Evolutionary conservation across 805 yeast genomes (phyloP), one percentile per base, ranked within the genome.

Genomic region (Debaryomyces maramus): DNA sequence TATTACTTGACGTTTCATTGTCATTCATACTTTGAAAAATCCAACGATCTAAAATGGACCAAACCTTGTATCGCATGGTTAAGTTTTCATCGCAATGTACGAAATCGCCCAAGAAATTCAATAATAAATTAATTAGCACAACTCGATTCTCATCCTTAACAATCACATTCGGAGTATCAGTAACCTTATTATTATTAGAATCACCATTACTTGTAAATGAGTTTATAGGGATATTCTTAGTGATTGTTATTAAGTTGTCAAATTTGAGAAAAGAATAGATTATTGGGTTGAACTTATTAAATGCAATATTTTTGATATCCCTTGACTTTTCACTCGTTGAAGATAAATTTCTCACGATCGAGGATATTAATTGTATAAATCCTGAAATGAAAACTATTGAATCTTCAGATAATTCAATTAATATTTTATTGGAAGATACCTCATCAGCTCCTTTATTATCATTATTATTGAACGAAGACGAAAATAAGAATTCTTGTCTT

Each of bases 1-100:
- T 22, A 16, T 14, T 30, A 10, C 22, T 21, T 13, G 19, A 27
- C 6, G 29, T 18, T 8, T 38, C 38, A 22, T 26, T 27, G n/a
- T 29, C 34, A 20, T 18, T 23, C 32, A 46, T 47, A 13, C 58
- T 52, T 33, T 67, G 70, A 48, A 82, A 84, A 5, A 87, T 63
- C 85, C 95, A 83, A 3, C 70, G 58, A 51, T 89, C 96, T 6
- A 88, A 44, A 5, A 74, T 61, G n/a, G 61, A 61, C 96, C 96
- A 89, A 11, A 86, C 69, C 30, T 65, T 67, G 17, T 61, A 54
- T 47, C 81, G 73, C 19, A 73, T 44, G 4, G 45, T 45, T 9
- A 53, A 43, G 16, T 55, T 52, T 2, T 53, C 48, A 20, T 54
- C 57, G n/a, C 65, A 63, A 11, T 75, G 73, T 5, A 82, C 81